Percentiles rank a stretch among this genome's conserved stretches.
These are phyloP conservation scores for Cinchona pubescens DNA, from an alignment of 257 asterid genomes.

Conservation along the genomic window DNA sequence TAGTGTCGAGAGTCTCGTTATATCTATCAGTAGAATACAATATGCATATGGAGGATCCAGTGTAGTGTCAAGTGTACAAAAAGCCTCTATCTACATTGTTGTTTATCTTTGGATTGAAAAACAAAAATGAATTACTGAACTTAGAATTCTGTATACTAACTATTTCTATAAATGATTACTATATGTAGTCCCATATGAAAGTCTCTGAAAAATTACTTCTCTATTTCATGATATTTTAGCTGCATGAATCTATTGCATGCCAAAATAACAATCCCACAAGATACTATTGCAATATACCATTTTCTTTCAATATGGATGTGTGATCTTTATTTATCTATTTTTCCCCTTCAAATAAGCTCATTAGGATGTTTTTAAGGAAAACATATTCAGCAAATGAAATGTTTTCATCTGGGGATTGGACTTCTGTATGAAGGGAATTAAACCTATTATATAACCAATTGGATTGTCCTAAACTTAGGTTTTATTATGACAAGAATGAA, in stretches of 20 bases:
- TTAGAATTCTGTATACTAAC: background rate
- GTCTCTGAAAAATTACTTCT: background rate
- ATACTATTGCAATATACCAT: background rate
- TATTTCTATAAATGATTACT: background rate
- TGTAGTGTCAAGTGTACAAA: conserved; percentile 5
- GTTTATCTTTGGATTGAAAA: background rate
- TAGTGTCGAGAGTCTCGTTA: conserved; percentile 52
- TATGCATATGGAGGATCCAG: background rate
- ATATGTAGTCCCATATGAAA: background rate
- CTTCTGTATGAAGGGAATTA: background rate
- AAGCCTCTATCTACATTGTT: background rate
- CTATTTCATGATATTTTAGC: background rate
- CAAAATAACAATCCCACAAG: background rate
- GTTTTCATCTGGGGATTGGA: background rate
- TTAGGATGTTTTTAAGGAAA: background rate
- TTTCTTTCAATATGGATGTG: background rate
- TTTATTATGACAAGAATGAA: background rate
- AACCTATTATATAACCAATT: background rate
- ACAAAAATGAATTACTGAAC: background rate
- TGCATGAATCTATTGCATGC: background rate
- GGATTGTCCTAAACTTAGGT: background rate
- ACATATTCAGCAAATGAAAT: background rate
- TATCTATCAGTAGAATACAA: conserved; percentile 5
- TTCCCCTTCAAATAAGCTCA: background rate
- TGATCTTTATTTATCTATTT: background rate